phyloP scores from a whole-genome alignment of 306 rosid species.

The Erythrophleum fordii region DNA sequence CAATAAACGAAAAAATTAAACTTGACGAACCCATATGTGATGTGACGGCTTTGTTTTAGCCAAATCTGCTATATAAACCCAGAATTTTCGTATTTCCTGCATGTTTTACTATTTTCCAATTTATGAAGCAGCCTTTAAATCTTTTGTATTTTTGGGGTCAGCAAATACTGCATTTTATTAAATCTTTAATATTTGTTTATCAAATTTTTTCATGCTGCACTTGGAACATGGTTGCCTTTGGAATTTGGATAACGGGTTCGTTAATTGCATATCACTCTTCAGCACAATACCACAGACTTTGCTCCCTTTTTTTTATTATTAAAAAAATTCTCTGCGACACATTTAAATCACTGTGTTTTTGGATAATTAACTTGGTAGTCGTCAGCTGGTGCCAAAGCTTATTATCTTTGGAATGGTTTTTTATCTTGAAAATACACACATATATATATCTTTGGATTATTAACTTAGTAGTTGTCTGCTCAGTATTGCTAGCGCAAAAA shows the following conservation, averaged over 20 bases:
- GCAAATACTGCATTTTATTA: not conserved
- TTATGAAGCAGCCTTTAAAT: not conserved
- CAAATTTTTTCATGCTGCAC: not conserved
- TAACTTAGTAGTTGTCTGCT: not conserved
- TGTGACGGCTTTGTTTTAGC: not conserved
- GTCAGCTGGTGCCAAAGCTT: not conserved
- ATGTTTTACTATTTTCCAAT: not conserved
- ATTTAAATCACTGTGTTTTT: not conserved
- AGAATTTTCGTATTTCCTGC: not conserved
- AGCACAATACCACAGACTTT: not conserved
- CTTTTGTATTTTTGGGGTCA: not conserved
- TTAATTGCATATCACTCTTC: not conserved
- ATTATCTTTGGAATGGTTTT: not conserved
- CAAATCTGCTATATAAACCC: not conserved
- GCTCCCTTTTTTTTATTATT: not conserved
- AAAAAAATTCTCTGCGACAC: not conserved
- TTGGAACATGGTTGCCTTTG: not conserved
- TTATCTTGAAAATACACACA: too few relatives aligned
- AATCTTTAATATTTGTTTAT: not conserved
- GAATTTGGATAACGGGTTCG: not conserved
- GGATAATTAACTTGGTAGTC: slow-evolving; percentile 7
- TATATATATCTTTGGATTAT: too few relatives aligned
- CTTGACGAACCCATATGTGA: not conserved
- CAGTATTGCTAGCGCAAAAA: too few relatives aligned
- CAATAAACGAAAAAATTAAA: too few relatives aligned